These are phyloP conservation scores for Linum lewisii DNA, from an alignment of 345 rosid genomes.

Conservation along the genomic window DNA sequence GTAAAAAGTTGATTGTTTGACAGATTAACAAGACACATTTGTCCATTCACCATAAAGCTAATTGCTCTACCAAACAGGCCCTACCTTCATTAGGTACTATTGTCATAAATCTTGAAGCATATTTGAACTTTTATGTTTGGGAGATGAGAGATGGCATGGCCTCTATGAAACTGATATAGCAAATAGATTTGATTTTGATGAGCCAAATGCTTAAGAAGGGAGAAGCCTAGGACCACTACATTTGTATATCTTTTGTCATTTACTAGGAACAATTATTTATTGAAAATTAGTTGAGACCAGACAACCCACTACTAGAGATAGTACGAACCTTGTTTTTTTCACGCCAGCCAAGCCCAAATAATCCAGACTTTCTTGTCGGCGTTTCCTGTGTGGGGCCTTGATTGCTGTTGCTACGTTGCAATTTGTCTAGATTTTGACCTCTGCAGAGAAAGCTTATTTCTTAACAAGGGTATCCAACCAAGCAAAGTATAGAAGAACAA, in stretches of 20 bases:
- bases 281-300: no score
- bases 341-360: conserved; percentile 97
- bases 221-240: background rate
- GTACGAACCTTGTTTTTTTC: conserved; percentile 77
- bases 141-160: no score
- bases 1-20: background rate
- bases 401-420: conserved; percentile 24
- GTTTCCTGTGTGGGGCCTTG: conserved; percentile 57
- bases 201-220: background rate
- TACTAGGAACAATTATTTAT: background rate
- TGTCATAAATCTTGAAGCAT: no score
- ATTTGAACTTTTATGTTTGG: no score
- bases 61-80: background rate
- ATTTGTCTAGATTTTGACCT: conserved; percentile 37
- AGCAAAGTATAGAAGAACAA: background rate
- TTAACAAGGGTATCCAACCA: conserved; percentile 4
- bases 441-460: conserved; percentile 26
- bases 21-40: background rate
- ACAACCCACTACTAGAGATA: background rate
- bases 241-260: background rate
- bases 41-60: background rate
- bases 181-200: no score
- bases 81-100: background rate
- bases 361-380: conserved; percentile 65
- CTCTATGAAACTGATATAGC: no score